These are phyloP conservation scores for Fusarium bulbicola DNA, from an alignment of 2,329 filamentous ascomycete genomes.

Conservation along the genomic window DNA sequence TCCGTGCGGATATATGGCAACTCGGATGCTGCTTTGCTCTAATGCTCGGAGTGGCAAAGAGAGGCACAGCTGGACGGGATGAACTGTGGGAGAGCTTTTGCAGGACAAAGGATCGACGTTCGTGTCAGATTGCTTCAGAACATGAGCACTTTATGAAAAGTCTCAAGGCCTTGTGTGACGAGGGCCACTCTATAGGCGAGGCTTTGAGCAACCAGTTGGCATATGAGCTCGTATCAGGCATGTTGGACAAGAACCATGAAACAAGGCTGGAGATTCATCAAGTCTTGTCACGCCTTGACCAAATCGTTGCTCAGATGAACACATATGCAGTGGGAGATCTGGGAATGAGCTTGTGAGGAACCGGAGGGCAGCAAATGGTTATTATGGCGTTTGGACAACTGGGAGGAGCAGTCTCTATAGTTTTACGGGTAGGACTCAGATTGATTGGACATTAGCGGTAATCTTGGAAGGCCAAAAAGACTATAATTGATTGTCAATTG, in stretches of 20 bases:
- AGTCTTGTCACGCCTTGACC: not conserved
- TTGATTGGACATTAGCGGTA: not conserved
- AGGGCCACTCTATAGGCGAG: accelerated
- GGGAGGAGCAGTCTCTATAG: not conserved
- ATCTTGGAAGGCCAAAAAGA: not conserved
- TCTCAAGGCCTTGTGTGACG: not conserved
- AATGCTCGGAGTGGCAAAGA: not conserved
- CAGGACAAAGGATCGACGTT: not conserved
- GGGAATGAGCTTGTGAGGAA: not conserved
- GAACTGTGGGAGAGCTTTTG: not conserved
- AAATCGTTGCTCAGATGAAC: no score
- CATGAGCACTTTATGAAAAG: not conserved
- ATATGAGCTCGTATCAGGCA: not conserved
- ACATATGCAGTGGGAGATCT: not conserved
- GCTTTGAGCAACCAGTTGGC: not conserved
- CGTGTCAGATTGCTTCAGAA: not conserved
- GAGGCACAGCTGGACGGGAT: not conserved
- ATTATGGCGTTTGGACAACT: not conserved
- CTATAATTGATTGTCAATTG: not conserved
- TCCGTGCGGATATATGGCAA: not conserved
- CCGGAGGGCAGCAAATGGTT: not conserved
- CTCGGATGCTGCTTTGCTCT: not conserved
- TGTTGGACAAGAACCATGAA: not conserved
- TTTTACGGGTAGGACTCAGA: not conserved
- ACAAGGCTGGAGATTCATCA: not conserved